Evolutionary conservation across 2,329 filamentous ascomycete genomes (phyloP), one percentile per base, ranked within the genome.

Genomic region (Onygenales sp.): DNA sequence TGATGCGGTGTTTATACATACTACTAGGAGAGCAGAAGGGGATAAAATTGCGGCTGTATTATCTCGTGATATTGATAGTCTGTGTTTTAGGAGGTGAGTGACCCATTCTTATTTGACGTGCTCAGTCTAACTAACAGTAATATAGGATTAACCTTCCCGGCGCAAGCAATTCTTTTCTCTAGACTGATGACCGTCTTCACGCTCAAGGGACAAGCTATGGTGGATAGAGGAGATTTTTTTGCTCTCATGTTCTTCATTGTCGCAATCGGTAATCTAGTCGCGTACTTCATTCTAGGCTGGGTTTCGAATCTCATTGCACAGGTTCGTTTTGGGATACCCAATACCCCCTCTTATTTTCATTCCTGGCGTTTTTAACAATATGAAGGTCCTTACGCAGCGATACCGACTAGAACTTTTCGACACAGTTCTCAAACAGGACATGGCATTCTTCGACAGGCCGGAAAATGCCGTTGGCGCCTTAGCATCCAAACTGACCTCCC

Each of bases 401-500:
- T 60, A 60, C 52, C 57, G 62, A 42, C 56, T 55, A 33, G 54
- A 62, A 53, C 56, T 59, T 35, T 68, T 63, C 49, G 56, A 56
- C 1, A 57, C 59, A 17, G 59, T 66, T 49, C 57, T 66, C 2
- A 56, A 59, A 4, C 61, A 66, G 41, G 63, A 66, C 38, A 66
- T 68, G 39, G 55, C 57, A 2, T 66, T 63, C 50, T 65, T 65
- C 47, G 62, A 66, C 43, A 49, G 45, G 17, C 52, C 57, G 4
- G 54, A 55, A 10, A 58, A 59, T 32, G 58, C 58, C 8, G 58
- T 61, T 10, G 66, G 66, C 2, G 83, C 88, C 0, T 72, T 95
- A 57, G 93, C 87, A 0, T 85, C 85, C 0, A 88, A 89, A 68
- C 73, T 95, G 10, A 87, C 86, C 7, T 89, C 86, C 0, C 86